Evolutionary conservation across 768 basidiomycete species (phyloP).

Genomic region (Strobilomyces confusus): DNA sequence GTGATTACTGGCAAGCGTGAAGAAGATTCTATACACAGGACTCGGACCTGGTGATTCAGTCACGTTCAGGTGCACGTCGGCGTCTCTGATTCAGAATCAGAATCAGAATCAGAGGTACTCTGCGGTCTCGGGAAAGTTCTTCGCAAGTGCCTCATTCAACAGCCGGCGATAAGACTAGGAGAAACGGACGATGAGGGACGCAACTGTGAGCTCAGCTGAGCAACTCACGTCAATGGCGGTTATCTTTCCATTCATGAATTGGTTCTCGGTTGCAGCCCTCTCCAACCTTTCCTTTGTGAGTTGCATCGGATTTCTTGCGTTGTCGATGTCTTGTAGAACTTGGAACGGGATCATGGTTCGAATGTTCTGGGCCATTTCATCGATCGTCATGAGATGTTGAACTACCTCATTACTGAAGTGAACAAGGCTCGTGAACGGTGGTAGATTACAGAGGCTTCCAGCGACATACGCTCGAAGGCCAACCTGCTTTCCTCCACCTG

Average conservation of each 20-base stretch:
- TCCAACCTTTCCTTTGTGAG: slow-evolving; percentile 78
- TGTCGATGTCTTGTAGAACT: slow-evolving; percentile 75
- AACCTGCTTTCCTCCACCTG: slow-evolving; percentile 68
- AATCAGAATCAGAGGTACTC: too few species aligned
- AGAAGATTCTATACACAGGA: too few species aligned
- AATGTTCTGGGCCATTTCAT: slow-evolving; percentile 61
- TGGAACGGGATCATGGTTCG: slow-evolving; percentile 70
- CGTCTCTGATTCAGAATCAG: too few species aligned
- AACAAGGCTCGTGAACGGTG: neutral
- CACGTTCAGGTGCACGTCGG: too few species aligned
- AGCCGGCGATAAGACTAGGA: slow-evolving; percentile 63
- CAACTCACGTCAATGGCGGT: slow-evolving; percentile 50
- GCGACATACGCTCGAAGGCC: slow-evolving; percentile 61
- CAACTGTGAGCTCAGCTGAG: neutral
- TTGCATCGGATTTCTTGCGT: slow-evolving; percentile 75
- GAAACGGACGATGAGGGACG: slow-evolving; percentile 1
- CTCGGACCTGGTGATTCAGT: too few species aligned
- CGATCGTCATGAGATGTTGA: slow-evolving; percentile 58
- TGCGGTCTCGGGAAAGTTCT: slow-evolving; percentile 62
- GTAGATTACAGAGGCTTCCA: neutral
- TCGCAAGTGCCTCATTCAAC: slow-evolving; percentile 65
- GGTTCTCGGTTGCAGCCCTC: slow-evolving; percentile 83
- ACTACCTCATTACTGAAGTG: slow-evolving; percentile 70
- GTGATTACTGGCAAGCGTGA: too few species aligned
- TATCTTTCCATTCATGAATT: slow-evolving; percentile 89